Evolutionary conservation across 164 flowering plant genomes (phyloP).

Genomic region (Malania oleifera): DNA sequence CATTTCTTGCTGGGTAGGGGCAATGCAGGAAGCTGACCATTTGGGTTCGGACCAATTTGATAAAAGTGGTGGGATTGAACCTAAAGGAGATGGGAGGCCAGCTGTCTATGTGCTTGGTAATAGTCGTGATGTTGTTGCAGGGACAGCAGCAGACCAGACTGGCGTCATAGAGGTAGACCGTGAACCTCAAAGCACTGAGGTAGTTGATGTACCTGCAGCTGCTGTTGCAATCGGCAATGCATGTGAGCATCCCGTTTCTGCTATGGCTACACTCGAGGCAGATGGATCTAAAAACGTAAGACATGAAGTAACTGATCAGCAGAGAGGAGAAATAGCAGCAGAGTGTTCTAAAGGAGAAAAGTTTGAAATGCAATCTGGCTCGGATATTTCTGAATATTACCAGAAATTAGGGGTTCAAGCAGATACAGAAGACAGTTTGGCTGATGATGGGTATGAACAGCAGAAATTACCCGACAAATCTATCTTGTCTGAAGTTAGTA

Average conservation of each 20-base stretch:
- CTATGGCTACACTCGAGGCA: slow-evolving; percentile 1
- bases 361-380: not conserved
- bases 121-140: slow-evolving; percentile 16
- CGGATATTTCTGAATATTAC: slow-evolving; percentile 7
- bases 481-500: slow-evolving; percentile 4
- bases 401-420: slow-evolving; percentile 6
- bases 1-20: slow-evolving; percentile 93
- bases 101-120: slow-evolving; percentile 9
- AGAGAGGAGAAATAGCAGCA: slow-evolving; percentile 8
- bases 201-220: slow-evolving; percentile 14
- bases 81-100: slow-evolving; percentile 19
- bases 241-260: slow-evolving; percentile 13
- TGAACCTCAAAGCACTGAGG: slow-evolving; percentile 4
- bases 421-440: slow-evolving; percentile 4
- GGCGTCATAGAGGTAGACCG: slow-evolving; percentile 7
- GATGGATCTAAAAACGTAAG: slow-evolving; percentile 11
- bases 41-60: slow-evolving; percentile 32
- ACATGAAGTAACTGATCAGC: slow-evolving; percentile 12
- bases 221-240: slow-evolving; percentile 7
- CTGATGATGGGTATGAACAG: slow-evolving; percentile 17
- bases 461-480: slow-evolving; percentile 7
- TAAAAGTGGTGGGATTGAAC: slow-evolving; percentile 17
- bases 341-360: slow-evolving; percentile 14
- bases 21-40: slow-evolving; percentile 86
- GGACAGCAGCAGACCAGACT: slow-evolving; percentile 6